These are phyloP conservation scores for Paspalum notatum DNA, from an alignment of 176 grass and related monocot genomes.

Conservation along the genomic window DNA sequence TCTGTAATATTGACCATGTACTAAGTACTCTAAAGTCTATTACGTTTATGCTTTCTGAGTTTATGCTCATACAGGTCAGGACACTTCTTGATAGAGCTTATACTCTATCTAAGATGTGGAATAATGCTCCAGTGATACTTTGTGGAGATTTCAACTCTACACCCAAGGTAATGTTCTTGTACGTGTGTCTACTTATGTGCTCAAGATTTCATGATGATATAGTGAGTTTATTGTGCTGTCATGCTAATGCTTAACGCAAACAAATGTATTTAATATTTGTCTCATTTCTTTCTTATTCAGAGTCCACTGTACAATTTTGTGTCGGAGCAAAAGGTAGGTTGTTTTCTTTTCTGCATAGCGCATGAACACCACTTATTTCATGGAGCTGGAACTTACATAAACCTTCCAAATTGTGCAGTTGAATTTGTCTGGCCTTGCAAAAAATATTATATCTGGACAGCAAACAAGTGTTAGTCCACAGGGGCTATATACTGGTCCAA, in stretches of 20 bases:
- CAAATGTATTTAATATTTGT: conserved; percentile 30
- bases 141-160: conserved; percentile 98
- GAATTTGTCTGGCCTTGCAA: conserved; percentile 64
- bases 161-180: conserved; percentile 63
- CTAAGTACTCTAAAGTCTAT: conserved; percentile 4
- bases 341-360: conserved; percentile 25
- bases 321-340: conserved; percentile 70
- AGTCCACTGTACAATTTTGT: conserved; percentile 87
- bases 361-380: conserved; percentile 19
- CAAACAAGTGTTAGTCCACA: conserved; percentile 51
- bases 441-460: conserved; percentile 81
- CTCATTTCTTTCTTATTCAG: conserved; percentile 59
- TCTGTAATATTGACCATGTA: conserved; percentile 26
- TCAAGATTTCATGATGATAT: conserved; percentile 16
- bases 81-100: conserved; percentile 78
- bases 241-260: conserved; percentile 40
- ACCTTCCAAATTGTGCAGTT: conserved; percentile 62
- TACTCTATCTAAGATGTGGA: conserved; percentile 77
- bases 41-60: conserved; percentile 33
- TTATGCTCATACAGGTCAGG: conserved; percentile 70
- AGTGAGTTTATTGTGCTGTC: conserved; percentile 30
- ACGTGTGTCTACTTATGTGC: conserved; percentile 18
- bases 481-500: conserved; percentile 48
- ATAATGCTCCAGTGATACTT: conserved; percentile 86
- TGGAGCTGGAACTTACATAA: conserved; percentile 35